Evolutionary conservation across 2,329 filamentous ascomycete species (phyloP), one percentile per base, ranked within the genome.

Genomic region (Monosporascus cannonballus): DNA sequence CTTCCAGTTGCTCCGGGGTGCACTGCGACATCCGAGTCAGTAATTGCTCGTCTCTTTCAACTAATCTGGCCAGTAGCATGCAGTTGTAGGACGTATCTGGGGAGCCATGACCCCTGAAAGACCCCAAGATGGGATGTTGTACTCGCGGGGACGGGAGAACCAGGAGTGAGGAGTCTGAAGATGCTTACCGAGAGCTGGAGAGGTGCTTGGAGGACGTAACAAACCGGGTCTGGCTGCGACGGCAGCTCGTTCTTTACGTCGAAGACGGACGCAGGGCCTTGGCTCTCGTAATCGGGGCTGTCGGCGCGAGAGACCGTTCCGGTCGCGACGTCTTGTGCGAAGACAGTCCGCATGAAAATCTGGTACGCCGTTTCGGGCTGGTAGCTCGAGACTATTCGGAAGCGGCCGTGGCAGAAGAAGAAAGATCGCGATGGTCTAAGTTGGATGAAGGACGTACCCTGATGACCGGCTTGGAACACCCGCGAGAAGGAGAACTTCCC

Each of bases 261-360:
- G 24, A 51, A 58, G 4, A 56, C 50, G 6, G 54, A 53, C n/a
- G 46, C 30, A 4, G 58, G 56, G 1, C 58, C 58, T 18, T 49
- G 37, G 15, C 53, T 58, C 15, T 39, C 47, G 41, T 60, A 57
- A 7, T 25, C 38, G 25, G 48, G 34, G 6, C 2, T 25, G 2
- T 25, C 27, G 3, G 18, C 62, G 2, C 70, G 75, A 6, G 68
- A 67, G 2, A 73, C 61, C 37, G 71, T 46, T 17, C 80, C 81
- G 3, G 79, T 83, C 1, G 78, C 76, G 47, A 84, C 65, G 53
- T 81, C 77, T 37, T 63, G 63, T 47, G 74, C 71, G 50, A 71
- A 71, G 51, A 79, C 66, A 0, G 71, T 68, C 6, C 78, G 74
- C 24, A 73, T 66, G 64, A 81, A 80, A 48, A 81, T 75, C 51